Evolutionary conservation across 164 flowering plant species (phyloP), one percentile per base, ranked within the genome.

Genomic region (Tetracentron sinense): DNA sequence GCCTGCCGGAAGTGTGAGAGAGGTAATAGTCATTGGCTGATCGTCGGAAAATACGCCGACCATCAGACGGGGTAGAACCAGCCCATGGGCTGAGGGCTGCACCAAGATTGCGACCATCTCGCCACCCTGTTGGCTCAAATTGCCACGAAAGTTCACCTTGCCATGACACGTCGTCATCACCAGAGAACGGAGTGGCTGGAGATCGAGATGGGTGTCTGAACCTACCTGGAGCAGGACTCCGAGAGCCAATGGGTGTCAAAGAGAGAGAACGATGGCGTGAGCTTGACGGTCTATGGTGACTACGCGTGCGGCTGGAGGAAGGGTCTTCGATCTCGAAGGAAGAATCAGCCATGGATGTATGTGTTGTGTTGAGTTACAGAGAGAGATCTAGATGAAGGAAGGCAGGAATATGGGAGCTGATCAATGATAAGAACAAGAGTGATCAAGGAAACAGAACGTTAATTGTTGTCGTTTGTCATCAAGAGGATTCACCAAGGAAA

Each of bases 141-240:
- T 81, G 81, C 91, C 91, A 85, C 2, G 91, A 88, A 50, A 88
- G 56, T 65, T 88, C 94, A 10, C 75, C 66, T 67, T 81, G 85
- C 90, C 90, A 88, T 19, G 85, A 84, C 62, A 2, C 22, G 68
- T 85, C 86, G 54, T 72, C 60, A 51, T 76, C 80, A 1, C 71
- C 20, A 49, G 69, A 67, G 58, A 82, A 77, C 14, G 89, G 81
- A 7, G 78, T 59, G 38, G 81, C 38, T 0, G 82, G 84, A 44
- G 74, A 25, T 0, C 81, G 84, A 44, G 74, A 25, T 3, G 73
- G 75, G 60, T 59, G 71, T 8, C 47, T 64, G 50, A 26, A 16
- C 25, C 81, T 35, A 7, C 71, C 49, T 31, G 65, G 55, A 25
- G 65, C 28, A 1, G 59, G 51, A 23, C 44, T 42, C 35, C 11